A percentile compares a stretch with the other conserved stretches of the same genome.
These are phyloP conservation scores for Calophaca sinica DNA, from an alignment of 306 rosid species.

Conservation along the genomic window DNA sequence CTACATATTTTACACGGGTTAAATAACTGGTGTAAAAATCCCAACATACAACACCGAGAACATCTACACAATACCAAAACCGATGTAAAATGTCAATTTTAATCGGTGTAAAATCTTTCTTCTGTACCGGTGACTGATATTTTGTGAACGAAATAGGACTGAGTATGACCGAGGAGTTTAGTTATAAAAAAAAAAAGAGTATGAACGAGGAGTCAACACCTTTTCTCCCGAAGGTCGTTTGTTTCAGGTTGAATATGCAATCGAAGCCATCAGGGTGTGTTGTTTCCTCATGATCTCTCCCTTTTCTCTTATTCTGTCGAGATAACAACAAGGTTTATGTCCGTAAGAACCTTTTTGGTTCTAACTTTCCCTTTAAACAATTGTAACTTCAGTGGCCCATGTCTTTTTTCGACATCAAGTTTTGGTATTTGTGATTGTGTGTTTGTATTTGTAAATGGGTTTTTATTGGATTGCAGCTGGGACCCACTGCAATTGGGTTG, in stretches of 20 bases:
- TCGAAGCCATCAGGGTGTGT: conserved; percentile 90
- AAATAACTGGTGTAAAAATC: no score
- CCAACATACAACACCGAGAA: no score
- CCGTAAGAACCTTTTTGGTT: background rate
- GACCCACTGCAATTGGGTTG: conserved; percentile 95
- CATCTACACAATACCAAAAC: no score
- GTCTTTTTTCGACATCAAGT: no score
- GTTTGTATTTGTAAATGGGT: conserved; percentile 4
- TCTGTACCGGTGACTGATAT: no score
- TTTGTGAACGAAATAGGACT: conserved; percentile 60
- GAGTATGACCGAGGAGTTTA: conserved; percentile 93
- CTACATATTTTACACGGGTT: no score
- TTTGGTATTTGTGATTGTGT: background rate
- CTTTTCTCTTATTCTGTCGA: background rate
- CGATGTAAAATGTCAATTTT: no score
- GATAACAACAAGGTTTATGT: conserved; percentile 1
- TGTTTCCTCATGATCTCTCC: background rate
- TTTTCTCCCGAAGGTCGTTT: conserved; percentile 97
- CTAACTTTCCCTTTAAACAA: background rate
- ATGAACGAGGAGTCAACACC: conserved; percentile 88
- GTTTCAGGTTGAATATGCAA: conserved; percentile 99
- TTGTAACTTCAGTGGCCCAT: no score
- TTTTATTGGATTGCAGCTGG: conserved; percentile 62
- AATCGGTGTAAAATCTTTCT: no score
- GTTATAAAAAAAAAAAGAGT: no score